Evolutionary conservation across 148 eudicot species (phyloP).

Genomic region (Bassia scoparia): DNA sequence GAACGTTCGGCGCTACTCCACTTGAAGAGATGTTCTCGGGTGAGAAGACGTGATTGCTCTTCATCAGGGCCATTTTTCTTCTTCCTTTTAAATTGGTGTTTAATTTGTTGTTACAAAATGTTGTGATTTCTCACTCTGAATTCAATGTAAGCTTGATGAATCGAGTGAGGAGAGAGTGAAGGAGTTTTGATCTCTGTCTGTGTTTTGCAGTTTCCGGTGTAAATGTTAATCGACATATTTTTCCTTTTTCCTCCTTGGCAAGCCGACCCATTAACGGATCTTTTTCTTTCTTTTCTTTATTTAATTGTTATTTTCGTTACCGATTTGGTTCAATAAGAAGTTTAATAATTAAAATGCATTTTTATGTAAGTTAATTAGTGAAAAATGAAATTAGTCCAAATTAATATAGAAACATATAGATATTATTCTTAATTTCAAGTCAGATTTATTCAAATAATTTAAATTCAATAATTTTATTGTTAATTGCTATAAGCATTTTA

Average conservation of each 20-base stretch:
- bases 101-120: too few species aligned
- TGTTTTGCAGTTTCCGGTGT: not conserved
- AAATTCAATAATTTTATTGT: too few species aligned
- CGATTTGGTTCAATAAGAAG: too few species aligned
- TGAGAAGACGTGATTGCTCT: slow-evolving; percentile 92
- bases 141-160: not conserved
- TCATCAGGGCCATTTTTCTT: slow-evolving; percentile 76
- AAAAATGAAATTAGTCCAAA: too few species aligned
- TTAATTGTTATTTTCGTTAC: too few species aligned
- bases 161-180: not conserved
- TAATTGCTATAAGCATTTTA: too few species aligned
- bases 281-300: not conserved
- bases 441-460: too few species aligned
- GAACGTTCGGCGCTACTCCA: slow-evolving; percentile 92
- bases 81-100: not conserved
- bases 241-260: slow-evolving; percentile 17
- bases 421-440: too few species aligned
- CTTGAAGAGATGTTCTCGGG: slow-evolving; percentile 99
- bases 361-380: too few species aligned
- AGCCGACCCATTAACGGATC: not conserved
- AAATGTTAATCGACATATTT: not conserved
- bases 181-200: not conserved
- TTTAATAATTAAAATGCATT: too few species aligned
- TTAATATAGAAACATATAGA: too few species aligned
- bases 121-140: too few species aligned